A percentile compares a stretch with the other conserved stretches of the same genome.
Conservation (phyloP, 768 basidiomycete species). For the Psilocybe cyanescens region DNA sequence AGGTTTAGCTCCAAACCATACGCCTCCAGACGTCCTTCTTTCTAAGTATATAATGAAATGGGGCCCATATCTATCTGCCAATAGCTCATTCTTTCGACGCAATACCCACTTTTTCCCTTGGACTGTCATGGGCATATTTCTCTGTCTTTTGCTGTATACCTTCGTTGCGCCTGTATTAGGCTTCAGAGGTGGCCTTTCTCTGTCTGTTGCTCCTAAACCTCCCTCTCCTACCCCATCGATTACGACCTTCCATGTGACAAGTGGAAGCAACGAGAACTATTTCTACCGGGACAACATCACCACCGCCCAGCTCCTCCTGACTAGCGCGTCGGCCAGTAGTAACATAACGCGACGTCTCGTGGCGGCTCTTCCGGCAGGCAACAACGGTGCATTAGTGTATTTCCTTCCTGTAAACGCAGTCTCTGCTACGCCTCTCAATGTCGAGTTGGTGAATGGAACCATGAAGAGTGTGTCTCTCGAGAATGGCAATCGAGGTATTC, state of each 20-base stretch:
- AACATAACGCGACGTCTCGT: constrained; percentile 37
- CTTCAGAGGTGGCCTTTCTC: background rate
- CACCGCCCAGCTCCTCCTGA: constrained; percentile 42
- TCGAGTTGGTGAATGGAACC: constrained; percentile 25
- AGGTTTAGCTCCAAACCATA: background rate
- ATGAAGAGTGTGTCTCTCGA: constrained; percentile 20
- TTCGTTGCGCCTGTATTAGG: background rate
- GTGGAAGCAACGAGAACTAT: constrained; percentile 47
- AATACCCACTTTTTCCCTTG: background rate
- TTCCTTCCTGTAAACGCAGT: constrained; percentile 34
- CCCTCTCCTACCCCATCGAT: background rate
- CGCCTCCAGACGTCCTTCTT: background rate
- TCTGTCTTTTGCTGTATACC: background rate
- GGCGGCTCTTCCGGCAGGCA: constrained; percentile 46
- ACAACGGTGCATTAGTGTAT: constrained; percentile 44
- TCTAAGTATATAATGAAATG: background rate
- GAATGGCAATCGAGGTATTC: constrained; percentile 38
- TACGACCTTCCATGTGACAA: constrained; percentile 33
- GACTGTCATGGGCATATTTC: background rate
- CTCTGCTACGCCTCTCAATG: constrained; percentile 8
- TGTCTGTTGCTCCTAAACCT: background rate
- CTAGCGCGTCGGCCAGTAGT: constrained; percentile 27
- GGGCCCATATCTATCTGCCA: background rate
- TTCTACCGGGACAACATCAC: constrained; percentile 44
- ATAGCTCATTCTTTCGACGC: background rate